Evolutionary conservation across 2,329 filamentous ascomycete genomes (phyloP), one percentile per base, ranked within the genome.

Genomic region (Aureobasidium sp.): DNA sequence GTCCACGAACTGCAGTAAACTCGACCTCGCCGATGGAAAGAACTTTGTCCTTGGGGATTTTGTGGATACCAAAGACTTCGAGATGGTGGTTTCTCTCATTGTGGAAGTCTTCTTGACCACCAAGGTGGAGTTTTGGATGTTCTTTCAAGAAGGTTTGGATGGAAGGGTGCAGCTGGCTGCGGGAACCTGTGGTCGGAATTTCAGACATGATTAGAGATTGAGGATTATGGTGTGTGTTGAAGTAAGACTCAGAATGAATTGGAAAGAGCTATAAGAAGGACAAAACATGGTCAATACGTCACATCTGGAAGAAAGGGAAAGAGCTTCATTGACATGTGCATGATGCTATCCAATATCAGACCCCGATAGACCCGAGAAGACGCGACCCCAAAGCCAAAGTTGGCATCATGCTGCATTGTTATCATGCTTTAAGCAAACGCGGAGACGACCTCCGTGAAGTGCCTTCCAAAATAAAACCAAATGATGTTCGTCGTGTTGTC

Each of bases 1-100:
- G 34, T 15, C 34, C 34, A 15, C 34, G 34, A 37, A 37, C 34
- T 12, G 34, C 34, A 37, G 34, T 37, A 15, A 37, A 37, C 13
- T 37, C 34, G 15, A 37, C 34, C 34, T 37, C 34, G 34, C 34
- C 34, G 5, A 37, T 37, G 34, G 34, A 13, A 15, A 15, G 34
- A 37, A 37, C 12, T 13, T 37, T 37, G 13, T 37, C 34, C 34
- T 37, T 37, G 20, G 39, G 39, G n/a, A 24, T 43, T 20, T 63
- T 62, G 59, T 71, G 70, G 53, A 72, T 66, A n/a, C 72, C 68
- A 59, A 74, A 73, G n/a, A 74, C 68, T 51, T 66, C 44, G 13
- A 67, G 61, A 44, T 71, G 68, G 55, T 70, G 64, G 15, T 51
- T 50, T 9, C 68, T 68, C 56, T 70, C 69, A 6, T 53, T 56